Percentiles rank a stretch among this genome's conserved stretches.
Evolutionary conservation across 768 basidiomycete genomes (phyloP).

Genomic region (Amylocystis lapponica): DNA sequence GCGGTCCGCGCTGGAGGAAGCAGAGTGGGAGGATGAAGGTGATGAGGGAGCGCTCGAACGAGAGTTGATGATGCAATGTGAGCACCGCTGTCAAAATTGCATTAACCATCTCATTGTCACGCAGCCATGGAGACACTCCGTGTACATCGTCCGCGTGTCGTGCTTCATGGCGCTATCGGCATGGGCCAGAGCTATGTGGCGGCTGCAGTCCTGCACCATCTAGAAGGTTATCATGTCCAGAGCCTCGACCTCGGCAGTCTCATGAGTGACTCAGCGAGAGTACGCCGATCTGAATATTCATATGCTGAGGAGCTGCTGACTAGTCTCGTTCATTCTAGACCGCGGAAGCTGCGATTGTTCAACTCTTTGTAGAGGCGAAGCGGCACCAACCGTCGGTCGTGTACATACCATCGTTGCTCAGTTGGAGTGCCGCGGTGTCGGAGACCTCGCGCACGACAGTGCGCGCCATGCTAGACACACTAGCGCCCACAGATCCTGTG

Average conservation of each 20-base stretch:
- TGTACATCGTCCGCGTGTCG: slow-evolving; percentile 82
- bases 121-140: slow-evolving; percentile 88
- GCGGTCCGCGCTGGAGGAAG: slow-evolving; percentile 86
- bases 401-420: slow-evolving; percentile 84
- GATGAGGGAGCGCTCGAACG: slow-evolving; percentile 83
- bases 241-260: slow-evolving; percentile 86
- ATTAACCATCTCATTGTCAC: no score
- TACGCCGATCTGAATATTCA: slow-evolving; percentile 37
- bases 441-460: slow-evolving; percentile 84
- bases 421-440: slow-evolving; percentile 82
- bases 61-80: slow-evolving; percentile 85
- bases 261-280: slow-evolving; percentile 84
- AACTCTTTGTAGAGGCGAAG: slow-evolving; percentile 94
- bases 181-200: slow-evolving; percentile 93
- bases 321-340: slow-evolving; percentile 58
- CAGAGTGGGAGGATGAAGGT: slow-evolving; percentile 82
- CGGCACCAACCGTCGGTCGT: slow-evolving; percentile 94
- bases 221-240: slow-evolving; percentile 96
- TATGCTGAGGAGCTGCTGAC: no score
- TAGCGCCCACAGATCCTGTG: slow-evolving; percentile 90
- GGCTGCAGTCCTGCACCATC: slow-evolving; percentile 84
- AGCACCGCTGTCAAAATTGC: slow-evolving; percentile 24
- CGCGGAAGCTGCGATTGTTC: slow-evolving; percentile 87
- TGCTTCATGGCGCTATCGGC: slow-evolving; percentile 72
- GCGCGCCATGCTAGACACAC: slow-evolving; percentile 84